These are phyloP conservation scores for Aspergillus luchuensis DNA, from an alignment of 2,329 filamentous ascomycete genomes.

Conservation along the genomic window DNA sequence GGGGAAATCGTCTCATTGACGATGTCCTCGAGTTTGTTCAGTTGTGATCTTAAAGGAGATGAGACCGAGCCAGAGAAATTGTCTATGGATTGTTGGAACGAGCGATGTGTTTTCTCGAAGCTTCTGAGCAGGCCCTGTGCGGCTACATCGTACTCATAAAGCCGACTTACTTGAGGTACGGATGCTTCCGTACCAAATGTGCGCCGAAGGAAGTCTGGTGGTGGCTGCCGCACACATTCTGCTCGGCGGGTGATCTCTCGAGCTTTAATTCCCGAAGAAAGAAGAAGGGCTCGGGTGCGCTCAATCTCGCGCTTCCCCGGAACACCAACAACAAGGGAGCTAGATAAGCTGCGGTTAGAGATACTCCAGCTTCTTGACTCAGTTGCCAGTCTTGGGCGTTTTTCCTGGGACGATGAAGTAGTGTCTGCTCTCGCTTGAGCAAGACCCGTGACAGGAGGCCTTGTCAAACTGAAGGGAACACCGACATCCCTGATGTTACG, in stretches of 20 bases:
- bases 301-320: conserved; percentile 74
- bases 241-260: conserved; percentile 73
- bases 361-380: conserved; percentile 61
- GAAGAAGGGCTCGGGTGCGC: conserved; percentile 72
- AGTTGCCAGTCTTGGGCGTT: conserved; percentile 40
- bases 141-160: conserved; percentile 58
- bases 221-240: conserved; percentile 46
- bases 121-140: conserved; percentile 53
- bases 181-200: conserved; percentile 30
- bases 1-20: conserved; percentile 55
- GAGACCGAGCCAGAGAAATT: conserved; percentile 50
- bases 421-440: conserved; percentile 42
- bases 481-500: conserved; percentile 31
- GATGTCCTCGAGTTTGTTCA: conserved; percentile 48
- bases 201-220: conserved; percentile 39
- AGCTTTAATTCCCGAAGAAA: conserved; percentile 88
- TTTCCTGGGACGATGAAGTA: conserved; percentile 26
- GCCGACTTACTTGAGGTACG: conserved; percentile 47
- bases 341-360: conserved; percentile 50
- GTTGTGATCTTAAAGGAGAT: conserved; percentile 47
- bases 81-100: conserved; percentile 49
- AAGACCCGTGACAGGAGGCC: conserved; percentile 51
- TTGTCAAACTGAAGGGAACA: conserved; percentile 34
- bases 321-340: conserved; percentile 35
- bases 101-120: conserved; percentile 49